A percentile compares a stretch with the other conserved stretches of the same genome.
Evolutionary conservation across 208 protist genomes (phyloP).

Genomic region (Leishmania guyanensis): DNA sequence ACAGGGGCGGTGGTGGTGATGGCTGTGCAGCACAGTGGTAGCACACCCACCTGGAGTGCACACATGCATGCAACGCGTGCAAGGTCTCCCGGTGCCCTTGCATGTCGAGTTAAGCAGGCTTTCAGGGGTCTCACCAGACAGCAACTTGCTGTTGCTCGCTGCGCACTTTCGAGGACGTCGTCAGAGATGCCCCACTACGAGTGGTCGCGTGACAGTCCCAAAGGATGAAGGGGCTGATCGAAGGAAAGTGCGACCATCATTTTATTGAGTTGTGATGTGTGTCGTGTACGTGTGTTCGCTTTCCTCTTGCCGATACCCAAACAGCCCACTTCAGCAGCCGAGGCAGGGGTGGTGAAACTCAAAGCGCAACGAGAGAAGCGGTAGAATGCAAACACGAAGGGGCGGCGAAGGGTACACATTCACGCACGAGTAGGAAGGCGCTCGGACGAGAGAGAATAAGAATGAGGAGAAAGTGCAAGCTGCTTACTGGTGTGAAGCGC

Average conservation of each 20-base stretch:
- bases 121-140: background rate
- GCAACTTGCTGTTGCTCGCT: background rate
- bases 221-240: background rate
- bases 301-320: background rate
- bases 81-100: background rate
- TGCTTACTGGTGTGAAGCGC: background rate
- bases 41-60: background rate
- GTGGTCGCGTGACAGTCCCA: background rate
- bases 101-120: background rate
- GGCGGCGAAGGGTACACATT: background rate
- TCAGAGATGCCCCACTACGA: background rate
- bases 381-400: background rate
- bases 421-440: background rate
- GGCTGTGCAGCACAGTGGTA: background rate
- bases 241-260: background rate
- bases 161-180: background rate
- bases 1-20: background rate
- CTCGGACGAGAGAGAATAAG: background rate
- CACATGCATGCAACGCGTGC: background rate
- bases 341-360: background rate
- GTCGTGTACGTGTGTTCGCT: background rate
- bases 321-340: background rate
- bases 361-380: background rate
- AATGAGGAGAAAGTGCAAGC: background rate
- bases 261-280: background rate